Evolutionary conservation across 2,329 filamentous ascomycete species (phyloP), one percentile per base, ranked within the genome.

Genomic region (Fusarium kyushuense): DNA sequence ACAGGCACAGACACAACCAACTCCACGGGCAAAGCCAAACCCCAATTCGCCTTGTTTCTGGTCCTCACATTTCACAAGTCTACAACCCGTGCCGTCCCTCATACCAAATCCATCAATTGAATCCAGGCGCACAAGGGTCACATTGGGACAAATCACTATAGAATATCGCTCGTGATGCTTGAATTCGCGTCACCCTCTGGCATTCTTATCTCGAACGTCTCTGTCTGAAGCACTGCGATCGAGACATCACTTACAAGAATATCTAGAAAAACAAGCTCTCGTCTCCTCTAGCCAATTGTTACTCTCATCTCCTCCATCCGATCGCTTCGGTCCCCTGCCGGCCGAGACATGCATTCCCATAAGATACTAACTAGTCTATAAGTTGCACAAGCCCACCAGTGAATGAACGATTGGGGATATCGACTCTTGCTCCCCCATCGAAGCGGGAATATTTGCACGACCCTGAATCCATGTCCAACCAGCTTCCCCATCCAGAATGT

Each of bases 341-440:
- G 52, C 72, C 66, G 70, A 72, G 70, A 74, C 72, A 74, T 68
- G 46, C 62, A 53, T 65, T 29, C 46, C 27, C 33, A 60, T 52
- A 43, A 30, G 46, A 65, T 63, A 53, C 47, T 32, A 47, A 5
- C 12, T 61, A 12, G 11, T 33, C 23, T 35, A 17, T 6, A 16
- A 23, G 68, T 70, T 27, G 35, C 63, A 72, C 66, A 21, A 47
- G 27, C 21, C 23, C 6, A 29, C 11, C 42, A 29, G 19, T 45
- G 27, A 19, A 45, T 30, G 11, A 46, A 21, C 19, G 48, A 57
- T 61, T 49, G 40, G 43, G 33, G 27, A 56, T 21, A 60, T 64
- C 51, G 27, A 56, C 38, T 56, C 65, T 45, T 42, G 23, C 16
- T n/a, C 25, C 27, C 29, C 17, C n/a, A 52, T 54, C 30, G 43